Base-by-base conservation (phyloP, 768 basidiomycete species). In the Suillus weaverae region DNA sequence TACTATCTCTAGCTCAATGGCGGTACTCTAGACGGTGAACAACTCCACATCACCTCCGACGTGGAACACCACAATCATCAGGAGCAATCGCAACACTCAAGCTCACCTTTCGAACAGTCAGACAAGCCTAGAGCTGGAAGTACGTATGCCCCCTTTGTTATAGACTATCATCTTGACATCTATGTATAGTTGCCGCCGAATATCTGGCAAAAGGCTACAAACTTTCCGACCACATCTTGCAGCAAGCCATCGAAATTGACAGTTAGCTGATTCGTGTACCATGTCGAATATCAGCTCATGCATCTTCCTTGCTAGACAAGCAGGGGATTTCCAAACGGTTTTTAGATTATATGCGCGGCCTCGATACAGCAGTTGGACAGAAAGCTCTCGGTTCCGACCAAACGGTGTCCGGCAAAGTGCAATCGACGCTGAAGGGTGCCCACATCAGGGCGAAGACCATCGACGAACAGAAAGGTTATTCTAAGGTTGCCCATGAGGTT, bases 121-220 rank as follows among this genome's bases (percentile, higher is more conserved):
- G 95, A 97, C 77, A 99, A 99, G 80, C 97, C 97, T 2, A 81
- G 92, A 36, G 91, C 92, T 20, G 92, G 88, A 53, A 93, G 91
- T 92, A 70, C 70, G 88, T 78, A 7, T 1, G 20, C 1, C 22
- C 43, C 16, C 16, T 14, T 26, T 41, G 20, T 18, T 18, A 50
- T 13, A 30, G 14, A 36, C 36, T 62, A 38, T 10, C 38, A 60
- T 32, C 22, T 41, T 64, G 70, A 22, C 46, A 41, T 18, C 5
- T 48, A 4, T 35, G 66, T 64, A 66, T 73, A 87, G 94, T 97
- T 71, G 91, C 92, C 33, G 96, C 97, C 35, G 97, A 98, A 76
- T 94, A 96, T 76, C 85, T 99, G 53, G 94, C 97, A 2, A 88
- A 86, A 72, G 97, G 97, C 2, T 98, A 99, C 79, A 71, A 72